Base-by-base conservation (phyloP, 2,329 filamentous ascomycete species). In the Pestalotiopsis sp. region DNA sequence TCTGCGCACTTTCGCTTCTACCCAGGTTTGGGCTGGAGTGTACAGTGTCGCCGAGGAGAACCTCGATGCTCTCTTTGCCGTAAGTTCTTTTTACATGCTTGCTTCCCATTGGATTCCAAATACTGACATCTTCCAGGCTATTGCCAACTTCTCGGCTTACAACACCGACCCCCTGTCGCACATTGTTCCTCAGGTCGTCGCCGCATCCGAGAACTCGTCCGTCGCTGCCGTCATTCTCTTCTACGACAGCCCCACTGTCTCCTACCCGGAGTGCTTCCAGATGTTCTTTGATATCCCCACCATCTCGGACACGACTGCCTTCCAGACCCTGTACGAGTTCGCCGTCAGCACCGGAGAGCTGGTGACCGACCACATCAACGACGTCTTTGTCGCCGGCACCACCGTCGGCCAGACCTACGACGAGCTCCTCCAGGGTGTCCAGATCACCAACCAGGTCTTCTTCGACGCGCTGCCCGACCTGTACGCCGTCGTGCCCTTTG, bases 201-300 rank as follows among this genome's bases (percentile, higher is more conserved):
- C 68, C 27, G 75, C 73, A 9, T 70, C 74, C 60, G 63, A 69
- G 40, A 45, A 68, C 52, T 69, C 70, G 4, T 73, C 75, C 61
- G 64, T 80, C n/a, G 78, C 73, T 13, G 76, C 78, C 7, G 78
- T 77, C 27, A 80, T 80, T 62, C 73, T 81, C 13, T 81, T 80
- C 75, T 80, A 81, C 68, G 79, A 80, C 69, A 78, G 77, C 67
- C 70, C 76, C 36, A 75, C 70, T 25, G 68, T 70, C 45, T 71
- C 74, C 66, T 76, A 75, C 69, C 79, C 78, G 2, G 75, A 75
- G 2, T 77, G 74, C 60, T 78, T 81, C 72, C 76, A 76, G 70
- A 73, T 75, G 11, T 80, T 80, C 72, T 78, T 78, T 68, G 74
- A 78, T 36, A 80, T 80, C 56, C 78, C 79, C 9, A 65, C 77